A percentile compares a stretch with the other conserved stretches of the same genome.
These are phyloP conservation scores for Arthroderma sp. DNA, from an alignment of 2,329 filamentous ascomycete genomes.

Conservation along the genomic window DNA sequence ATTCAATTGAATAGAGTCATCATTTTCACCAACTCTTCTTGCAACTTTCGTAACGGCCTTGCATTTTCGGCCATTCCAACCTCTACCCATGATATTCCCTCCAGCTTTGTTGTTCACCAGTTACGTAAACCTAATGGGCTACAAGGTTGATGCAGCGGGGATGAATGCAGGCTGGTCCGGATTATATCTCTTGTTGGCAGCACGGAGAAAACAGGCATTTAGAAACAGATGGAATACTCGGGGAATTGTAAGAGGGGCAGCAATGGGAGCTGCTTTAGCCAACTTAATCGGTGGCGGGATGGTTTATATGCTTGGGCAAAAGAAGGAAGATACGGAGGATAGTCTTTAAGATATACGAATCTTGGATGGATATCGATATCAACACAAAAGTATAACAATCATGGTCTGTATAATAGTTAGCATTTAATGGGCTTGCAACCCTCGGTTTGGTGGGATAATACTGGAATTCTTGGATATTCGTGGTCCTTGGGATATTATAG, in stretches of 20 bases:
- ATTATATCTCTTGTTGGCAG: slow-evolving; percentile 50
- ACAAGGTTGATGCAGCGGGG: slow-evolving; percentile 50
- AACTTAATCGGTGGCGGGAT: slow-evolving; percentile 35
- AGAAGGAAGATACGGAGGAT: slow-evolving; percentile 26
- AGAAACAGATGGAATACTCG: slow-evolving; percentile 34
- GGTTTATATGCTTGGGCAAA: slow-evolving; percentile 33
- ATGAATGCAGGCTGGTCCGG: slow-evolving; percentile 53
- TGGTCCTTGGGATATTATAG: too few relatives aligned
- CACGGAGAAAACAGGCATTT: slow-evolving; percentile 39
- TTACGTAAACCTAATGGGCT: slow-evolving; percentile 51
- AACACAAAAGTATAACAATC: too few relatives aligned
- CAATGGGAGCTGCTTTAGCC: slow-evolving; percentile 33
- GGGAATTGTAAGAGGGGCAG: slow-evolving; percentile 32
- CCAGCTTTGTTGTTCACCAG: slow-evolving; percentile 52
- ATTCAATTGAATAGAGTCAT: slow-evolving; percentile 37
- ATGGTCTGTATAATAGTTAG: too few relatives aligned
- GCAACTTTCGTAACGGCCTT: slow-evolving; percentile 54
- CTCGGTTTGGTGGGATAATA: too few relatives aligned
- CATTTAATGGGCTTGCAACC: too few relatives aligned
- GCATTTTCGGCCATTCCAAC: slow-evolving; percentile 52
- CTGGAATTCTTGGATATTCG: too few relatives aligned
- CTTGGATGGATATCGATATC: too few relatives aligned
- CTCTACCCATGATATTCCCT: slow-evolving; percentile 53
- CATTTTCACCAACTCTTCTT: slow-evolving; percentile 50
- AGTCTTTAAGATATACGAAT: neutral